Conservation (phyloP, 2,329 filamentous ascomycete genomes). For the Colletotrichum melonis region DNA sequence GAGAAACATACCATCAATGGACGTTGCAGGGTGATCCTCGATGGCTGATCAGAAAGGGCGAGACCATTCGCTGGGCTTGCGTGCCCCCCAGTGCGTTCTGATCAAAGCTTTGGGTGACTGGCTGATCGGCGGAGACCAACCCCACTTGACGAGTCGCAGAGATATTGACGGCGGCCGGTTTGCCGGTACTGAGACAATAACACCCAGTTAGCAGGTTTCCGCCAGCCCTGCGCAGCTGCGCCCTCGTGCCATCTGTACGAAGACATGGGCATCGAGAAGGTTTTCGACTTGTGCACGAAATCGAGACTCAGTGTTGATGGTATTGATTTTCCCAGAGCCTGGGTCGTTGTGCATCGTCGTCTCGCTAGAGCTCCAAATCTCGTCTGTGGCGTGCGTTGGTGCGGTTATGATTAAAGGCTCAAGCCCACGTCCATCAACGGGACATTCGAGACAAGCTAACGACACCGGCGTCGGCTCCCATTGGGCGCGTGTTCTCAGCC, state of each 20-base stretch:
- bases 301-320: not conserved
- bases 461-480: constrained; percentile 10
- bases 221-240: not conserved
- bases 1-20: constrained; percentile 10
- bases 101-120: not conserved
- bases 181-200: not conserved
- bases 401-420: constrained; percentile 34
- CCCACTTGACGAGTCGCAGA: constrained; percentile 17
- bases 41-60: constrained; percentile 20
- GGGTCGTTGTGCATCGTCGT: not conserved
- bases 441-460: constrained; percentile 34
- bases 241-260: not conserved
- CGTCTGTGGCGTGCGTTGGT: constrained; percentile 21
- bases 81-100: not conserved
- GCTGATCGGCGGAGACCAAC: constrained; percentile 13
- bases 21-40: constrained; percentile 8
- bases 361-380: constrained; percentile 1
- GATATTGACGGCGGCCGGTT: constrained; percentile 11
- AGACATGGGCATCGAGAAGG: not conserved
- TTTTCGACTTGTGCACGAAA: not conserved
- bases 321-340: too few relatives aligned
- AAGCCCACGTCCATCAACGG: constrained; percentile 12
- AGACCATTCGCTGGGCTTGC: constrained; percentile 8
- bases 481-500: constrained; percentile 22
- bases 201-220: not conserved